phyloP scores from a whole-genome alignment of 73 alveolate species.

The Paramecium octaurelia region DNA sequence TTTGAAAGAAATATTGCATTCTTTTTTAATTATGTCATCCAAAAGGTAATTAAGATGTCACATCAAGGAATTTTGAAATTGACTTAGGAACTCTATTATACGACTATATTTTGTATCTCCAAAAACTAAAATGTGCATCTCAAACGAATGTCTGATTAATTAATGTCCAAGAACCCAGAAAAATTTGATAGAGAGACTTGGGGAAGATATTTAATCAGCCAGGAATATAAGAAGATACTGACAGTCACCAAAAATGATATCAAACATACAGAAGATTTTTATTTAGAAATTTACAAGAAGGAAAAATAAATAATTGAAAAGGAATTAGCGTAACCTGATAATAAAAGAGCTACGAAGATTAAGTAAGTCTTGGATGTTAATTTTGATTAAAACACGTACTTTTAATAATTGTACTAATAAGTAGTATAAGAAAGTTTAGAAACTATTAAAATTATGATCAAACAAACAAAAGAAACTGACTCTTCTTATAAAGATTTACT shows the following conservation, averaged over 20 bases:
- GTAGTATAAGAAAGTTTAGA: constrained; percentile 13
- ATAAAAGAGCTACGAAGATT: constrained; percentile 27
- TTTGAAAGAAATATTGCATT: constrained; percentile 62
- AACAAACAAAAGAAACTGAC: neutral
- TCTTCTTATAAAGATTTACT: constrained; percentile 19
- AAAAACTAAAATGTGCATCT: constrained; percentile 57
- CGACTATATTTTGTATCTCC: constrained; percentile 59
- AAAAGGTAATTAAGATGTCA: constrained; percentile 51
- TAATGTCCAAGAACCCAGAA: constrained; percentile 45
- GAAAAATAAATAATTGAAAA: constrained; percentile 34
- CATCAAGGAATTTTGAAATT: constrained; percentile 35
- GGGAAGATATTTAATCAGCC: constrained; percentile 42
- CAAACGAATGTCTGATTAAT: constrained; percentile 53
- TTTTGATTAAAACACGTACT: constrained; percentile 1
- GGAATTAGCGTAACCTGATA: neutral
- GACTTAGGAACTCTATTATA: constrained; percentile 37
- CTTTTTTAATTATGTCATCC: constrained; percentile 58
- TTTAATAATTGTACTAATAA: constrained; percentile 9
- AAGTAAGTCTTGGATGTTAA: constrained; percentile 18
- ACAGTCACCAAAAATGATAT: constrained; percentile 45
- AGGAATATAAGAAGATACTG: constrained; percentile 14
- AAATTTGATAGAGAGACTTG: constrained; percentile 48
- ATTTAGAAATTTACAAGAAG: constrained; percentile 18
- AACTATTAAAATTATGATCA: neutral
- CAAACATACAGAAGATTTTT: constrained; percentile 36